These are phyloP conservation scores for Prosopis cineraria DNA, from an alignment of 306 rosid species.

Conservation along the genomic window DNA sequence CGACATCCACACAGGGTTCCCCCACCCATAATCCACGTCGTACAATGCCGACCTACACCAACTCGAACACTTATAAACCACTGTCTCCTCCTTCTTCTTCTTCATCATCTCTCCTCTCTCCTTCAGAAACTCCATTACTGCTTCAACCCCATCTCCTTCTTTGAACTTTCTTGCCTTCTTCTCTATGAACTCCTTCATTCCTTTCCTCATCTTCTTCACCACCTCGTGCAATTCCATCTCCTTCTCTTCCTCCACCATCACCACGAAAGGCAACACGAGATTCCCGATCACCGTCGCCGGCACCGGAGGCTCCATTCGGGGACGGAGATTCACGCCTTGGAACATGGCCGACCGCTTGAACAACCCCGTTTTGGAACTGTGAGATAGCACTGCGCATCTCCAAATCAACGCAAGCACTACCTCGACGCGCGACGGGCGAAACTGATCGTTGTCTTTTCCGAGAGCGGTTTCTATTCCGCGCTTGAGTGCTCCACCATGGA, in stretches of 20 bases:
- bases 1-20: conserved; percentile 40
- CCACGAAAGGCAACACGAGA: conserved; percentile 46
- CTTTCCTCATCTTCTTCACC: conserved; percentile 41
- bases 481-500: conserved; percentile 39
- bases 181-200: conserved; percentile 33
- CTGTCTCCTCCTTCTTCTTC: background rate
- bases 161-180: conserved; percentile 30
- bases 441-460: conserved; percentile 6
- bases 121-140: conserved; percentile 40
- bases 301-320: conserved; percentile 40
- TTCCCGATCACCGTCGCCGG: conserved; percentile 39
- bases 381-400: conserved; percentile 34
- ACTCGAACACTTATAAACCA: conserved; percentile 46
- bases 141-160: conserved; percentile 32
- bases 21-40: conserved; percentile 50
- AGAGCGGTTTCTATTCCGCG: conserved; percentile 1
- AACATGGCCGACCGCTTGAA: conserved; percentile 41
- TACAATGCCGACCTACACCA: conserved; percentile 46
- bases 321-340: conserved; percentile 54
- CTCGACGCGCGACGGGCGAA: conserved; percentile 46
- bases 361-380: conserved; percentile 14
- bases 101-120: conserved; percentile 36
- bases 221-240: conserved; percentile 32
- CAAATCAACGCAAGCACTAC: conserved; percentile 46
- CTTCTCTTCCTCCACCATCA: conserved; percentile 40